Base-by-base conservation (phyloP, 2,329 filamentous ascomycete genomes). In the Ophiocordyceps camponoti-rufipedis region DNA sequence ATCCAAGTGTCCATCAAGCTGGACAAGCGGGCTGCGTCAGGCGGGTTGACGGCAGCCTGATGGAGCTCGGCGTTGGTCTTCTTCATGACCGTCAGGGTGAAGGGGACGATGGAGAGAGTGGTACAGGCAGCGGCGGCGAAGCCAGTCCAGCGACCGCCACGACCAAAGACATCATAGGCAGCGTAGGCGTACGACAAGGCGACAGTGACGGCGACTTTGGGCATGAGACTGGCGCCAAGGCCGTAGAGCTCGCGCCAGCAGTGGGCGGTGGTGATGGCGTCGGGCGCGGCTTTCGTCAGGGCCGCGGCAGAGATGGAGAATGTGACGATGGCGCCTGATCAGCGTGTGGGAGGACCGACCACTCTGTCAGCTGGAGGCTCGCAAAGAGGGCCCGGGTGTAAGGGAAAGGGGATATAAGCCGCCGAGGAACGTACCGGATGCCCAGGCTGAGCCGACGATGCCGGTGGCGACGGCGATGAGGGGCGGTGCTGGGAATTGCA, bases 91-190 rank as follows among this genome's bases (percentile, higher is more conserved):
- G 54, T n/a, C 11, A 60, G 2, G 1, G 65, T 68, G 42, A 59
- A 68, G 1, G 65, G 64, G 29, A 67, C 55, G 33, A 67, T 66
- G 32, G 49, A 51, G 6, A 65, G 28, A n/a, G 60, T 56, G 39
- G 63, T 53, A 10, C 45, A 52, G 11, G 52, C 63, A 0, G 59
- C 63, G 1, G 52, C 55, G 9, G 51, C 54, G 44, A 60, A 60
- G 1, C 59, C 56, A 44, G 51, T 53, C 65, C 64, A 67, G 28
- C 47, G 48, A 2, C 50, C 50, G 1, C 56, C 56, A 10, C 51
- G 51, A 11, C 51, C 42, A 28, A 48, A 47, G 2, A 56, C 53
- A 29, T 59, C 52, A 40, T 64, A 67, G 9, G 65, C 60, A 7
- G 58, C 58, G 45, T 62, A 62, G 44, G 55, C 48, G 48, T 65